Conservation (phyloP, 73 alveolate genomes). For the Uronychia binucleata region DNA sequence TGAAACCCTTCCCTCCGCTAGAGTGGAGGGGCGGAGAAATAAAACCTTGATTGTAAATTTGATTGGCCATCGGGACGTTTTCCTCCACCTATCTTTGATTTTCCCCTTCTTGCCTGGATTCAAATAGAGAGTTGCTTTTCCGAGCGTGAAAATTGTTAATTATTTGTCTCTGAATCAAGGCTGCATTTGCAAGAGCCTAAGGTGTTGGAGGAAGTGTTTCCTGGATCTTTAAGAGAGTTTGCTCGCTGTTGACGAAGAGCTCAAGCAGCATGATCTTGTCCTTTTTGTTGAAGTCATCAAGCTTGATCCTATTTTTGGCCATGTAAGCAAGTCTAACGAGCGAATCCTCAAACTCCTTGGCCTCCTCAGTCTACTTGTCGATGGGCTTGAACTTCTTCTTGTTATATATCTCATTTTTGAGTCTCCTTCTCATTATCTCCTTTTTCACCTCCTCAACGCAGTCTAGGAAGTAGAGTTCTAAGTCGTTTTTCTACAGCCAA, state of each 20-base stretch:
- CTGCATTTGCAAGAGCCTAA: neutral
- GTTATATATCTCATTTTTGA: constrained; percentile 64
- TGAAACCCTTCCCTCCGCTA: too few species aligned
- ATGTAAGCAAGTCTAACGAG: constrained; percentile 38
- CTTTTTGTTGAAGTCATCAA: constrained; percentile 50
- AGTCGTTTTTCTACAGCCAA: constrained; percentile 26
- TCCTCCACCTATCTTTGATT: too few species aligned
- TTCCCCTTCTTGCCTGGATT: too few species aligned
- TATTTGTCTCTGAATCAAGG: neutral
- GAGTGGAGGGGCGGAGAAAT: too few species aligned
- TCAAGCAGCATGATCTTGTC: constrained; percentile 58
- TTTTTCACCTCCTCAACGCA: constrained; percentile 1
- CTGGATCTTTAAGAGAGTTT: constrained; percentile 62
- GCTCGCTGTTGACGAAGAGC: constrained; percentile 66
- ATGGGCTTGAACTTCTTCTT: constrained; percentile 55
- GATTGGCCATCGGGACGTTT: too few species aligned
- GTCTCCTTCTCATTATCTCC: constrained; percentile 58
- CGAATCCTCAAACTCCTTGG: constrained; percentile 46
- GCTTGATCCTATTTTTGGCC: constrained; percentile 43
- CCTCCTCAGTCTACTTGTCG: constrained; percentile 46
- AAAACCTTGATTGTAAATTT: too few species aligned
- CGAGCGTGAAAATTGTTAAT: neutral
- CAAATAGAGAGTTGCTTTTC: neutral
- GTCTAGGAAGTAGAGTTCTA: neutral
- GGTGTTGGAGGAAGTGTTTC: constrained; percentile 60